Conservation (phyloP, 2,329 filamentous ascomycete species). For the Penicillium thymicola region DNA sequence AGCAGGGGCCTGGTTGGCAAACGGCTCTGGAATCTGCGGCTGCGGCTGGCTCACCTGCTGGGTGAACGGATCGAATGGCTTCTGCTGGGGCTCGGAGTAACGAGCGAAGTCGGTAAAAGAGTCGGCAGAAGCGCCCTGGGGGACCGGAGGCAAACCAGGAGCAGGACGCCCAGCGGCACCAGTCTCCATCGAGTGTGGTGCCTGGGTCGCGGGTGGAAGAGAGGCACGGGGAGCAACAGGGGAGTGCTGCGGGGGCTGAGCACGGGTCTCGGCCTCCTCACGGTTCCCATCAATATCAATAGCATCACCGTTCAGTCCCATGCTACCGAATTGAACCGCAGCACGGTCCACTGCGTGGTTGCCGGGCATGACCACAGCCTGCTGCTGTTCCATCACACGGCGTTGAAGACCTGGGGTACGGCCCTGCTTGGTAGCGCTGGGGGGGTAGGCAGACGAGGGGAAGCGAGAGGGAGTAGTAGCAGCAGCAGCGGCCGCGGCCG, state of each 20-base stretch:
- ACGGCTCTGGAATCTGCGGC: slow-evolving; percentile 61
- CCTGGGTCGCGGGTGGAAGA: slow-evolving; percentile 65
- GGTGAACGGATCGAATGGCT: slow-evolving; percentile 82
- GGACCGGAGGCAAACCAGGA: slow-evolving; percentile 59
- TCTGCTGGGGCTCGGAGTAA: slow-evolving; percentile 59
- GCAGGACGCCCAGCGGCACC: slow-evolving; percentile 56
- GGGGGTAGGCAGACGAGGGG: slow-evolving; percentile 69
- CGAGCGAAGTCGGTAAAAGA: slow-evolving; percentile 53
- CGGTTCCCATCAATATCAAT: slow-evolving; percentile 86
- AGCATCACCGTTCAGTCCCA: slow-evolving; percentile 74
- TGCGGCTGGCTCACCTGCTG: slow-evolving; percentile 65
- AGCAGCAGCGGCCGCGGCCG: slow-evolving; percentile 54
- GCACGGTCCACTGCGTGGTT: slow-evolving; percentile 92
- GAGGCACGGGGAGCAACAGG: slow-evolving; percentile 83
- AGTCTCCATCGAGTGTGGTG: slow-evolving; percentile 31
- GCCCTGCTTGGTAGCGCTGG: slow-evolving; percentile 71
- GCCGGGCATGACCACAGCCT: slow-evolving; percentile 96
- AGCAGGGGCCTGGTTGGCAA: slow-evolving; percentile 53
- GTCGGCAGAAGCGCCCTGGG: slow-evolving; percentile 52
- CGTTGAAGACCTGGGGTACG: slow-evolving; percentile 80
- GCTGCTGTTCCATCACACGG: slow-evolving; percentile 87
- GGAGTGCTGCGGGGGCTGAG: slow-evolving; percentile 89
- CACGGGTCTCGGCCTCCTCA: slow-evolving; percentile 91
- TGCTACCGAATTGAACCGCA: slow-evolving; percentile 92
- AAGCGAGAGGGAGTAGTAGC: slow-evolving; percentile 52